Conservation (phyloP, 2,329 filamentous ascomycete species). For the Xylariaceae sp. region DNA sequence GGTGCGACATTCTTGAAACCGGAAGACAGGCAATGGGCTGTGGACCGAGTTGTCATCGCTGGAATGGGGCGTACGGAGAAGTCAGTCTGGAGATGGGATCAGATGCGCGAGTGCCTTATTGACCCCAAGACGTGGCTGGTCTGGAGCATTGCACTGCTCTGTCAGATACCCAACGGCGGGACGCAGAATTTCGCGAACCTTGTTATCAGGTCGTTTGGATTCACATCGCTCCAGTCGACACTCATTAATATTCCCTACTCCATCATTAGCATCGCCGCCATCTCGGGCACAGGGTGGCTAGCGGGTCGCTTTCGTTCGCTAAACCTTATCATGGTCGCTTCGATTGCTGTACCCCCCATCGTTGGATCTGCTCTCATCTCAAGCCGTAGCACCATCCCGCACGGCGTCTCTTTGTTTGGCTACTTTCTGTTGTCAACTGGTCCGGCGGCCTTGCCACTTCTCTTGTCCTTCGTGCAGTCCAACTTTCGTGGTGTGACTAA, state of each 20-base stretch:
- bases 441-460: slow-evolving; percentile 59
- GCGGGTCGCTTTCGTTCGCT: slow-evolving; percentile 57
- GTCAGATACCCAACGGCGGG: slow-evolving; percentile 67
- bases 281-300: slow-evolving; percentile 56
- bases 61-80: slow-evolving; percentile 59
- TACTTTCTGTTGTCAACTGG: slow-evolving; percentile 64
- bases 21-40: slow-evolving; percentile 56
- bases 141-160: slow-evolving; percentile 57
- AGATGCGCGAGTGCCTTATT: slow-evolving; percentile 57
- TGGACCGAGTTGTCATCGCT: slow-evolving; percentile 53
- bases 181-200: slow-evolving; percentile 65
- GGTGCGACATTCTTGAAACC: slow-evolving; percentile 62
- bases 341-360: slow-evolving; percentile 57
- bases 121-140: slow-evolving; percentile 68
- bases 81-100: slow-evolving; percentile 55
- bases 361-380: slow-evolving; percentile 61
- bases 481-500: slow-evolving; percentile 64
- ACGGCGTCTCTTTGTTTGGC: slow-evolving; percentile 57
- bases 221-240: slow-evolving; percentile 58
- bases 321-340: slow-evolving; percentile 58
- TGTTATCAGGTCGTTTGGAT: slow-evolving; percentile 61
- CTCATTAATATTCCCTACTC: slow-evolving; percentile 66
- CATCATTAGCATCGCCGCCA: slow-evolving; percentile 54
- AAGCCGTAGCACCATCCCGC: slow-evolving; percentile 46
- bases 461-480: slow-evolving; percentile 59